A percentile compares a stretch with the other conserved stretches of the same genome.
Evolutionary conservation across 371 early-diverging fungal genomes (phyloP).

Genomic region (Chytridium lagenaria): DNA sequence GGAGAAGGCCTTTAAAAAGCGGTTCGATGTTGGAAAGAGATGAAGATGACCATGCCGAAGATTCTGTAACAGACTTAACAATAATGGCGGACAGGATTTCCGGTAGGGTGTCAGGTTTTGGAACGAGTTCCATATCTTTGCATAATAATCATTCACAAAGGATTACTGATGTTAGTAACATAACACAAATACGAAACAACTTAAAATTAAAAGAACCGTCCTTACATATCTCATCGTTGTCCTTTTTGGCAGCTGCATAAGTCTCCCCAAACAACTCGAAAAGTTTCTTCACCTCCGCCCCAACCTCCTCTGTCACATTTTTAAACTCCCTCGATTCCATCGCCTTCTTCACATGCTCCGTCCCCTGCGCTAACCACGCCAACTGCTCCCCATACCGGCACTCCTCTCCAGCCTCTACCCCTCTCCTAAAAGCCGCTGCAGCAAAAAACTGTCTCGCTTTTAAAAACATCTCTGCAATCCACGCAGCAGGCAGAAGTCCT

Average conservation of each 20-base stretch:
- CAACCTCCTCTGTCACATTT: not conserved
- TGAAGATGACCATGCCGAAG: constrained; percentile 49
- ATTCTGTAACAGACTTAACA: constrained; percentile 69
- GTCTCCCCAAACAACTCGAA: constrained; percentile 19
- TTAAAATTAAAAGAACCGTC: no score
- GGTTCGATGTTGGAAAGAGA: constrained; percentile 58
- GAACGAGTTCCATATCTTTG: constrained; percentile 74
- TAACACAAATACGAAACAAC: no score
- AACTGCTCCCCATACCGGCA: constrained; percentile 87
- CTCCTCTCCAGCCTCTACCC: constrained; percentile 69
- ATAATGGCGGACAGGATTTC: constrained; percentile 73
- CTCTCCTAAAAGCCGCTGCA: constrained; percentile 76
- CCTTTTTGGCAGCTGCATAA: constrained; percentile 73
- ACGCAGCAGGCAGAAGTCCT: constrained; percentile 46
- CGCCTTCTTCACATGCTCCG: constrained; percentile 56
- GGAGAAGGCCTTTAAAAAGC: constrained; percentile 82
- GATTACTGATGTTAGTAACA: not conserved
- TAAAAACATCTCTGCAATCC: constrained; percentile 70
- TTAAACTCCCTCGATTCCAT: constrained; percentile 34
- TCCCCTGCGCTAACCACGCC: constrained; percentile 70
- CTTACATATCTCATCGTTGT: constrained; percentile 82
- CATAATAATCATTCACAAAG: constrained; percentile 6
- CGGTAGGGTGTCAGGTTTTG: constrained; percentile 62
- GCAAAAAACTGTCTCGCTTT: constrained; percentile 76
- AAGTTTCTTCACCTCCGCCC: constrained; percentile 1